Base-by-base conservation (phyloP, 306 rosid species). In the Lotus japonicus region DNA sequence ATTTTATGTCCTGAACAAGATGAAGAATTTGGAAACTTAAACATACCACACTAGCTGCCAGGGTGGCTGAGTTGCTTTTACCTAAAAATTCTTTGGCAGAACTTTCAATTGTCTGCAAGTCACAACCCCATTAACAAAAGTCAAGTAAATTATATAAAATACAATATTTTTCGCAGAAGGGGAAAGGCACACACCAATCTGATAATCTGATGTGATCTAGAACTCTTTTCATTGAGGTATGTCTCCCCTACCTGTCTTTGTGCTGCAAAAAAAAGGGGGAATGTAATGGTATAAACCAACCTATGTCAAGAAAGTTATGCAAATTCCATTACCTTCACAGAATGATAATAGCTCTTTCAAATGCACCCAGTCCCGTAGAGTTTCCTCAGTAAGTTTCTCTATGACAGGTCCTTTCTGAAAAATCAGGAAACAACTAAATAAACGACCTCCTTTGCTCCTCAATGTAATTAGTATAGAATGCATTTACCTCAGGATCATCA, bases 191-290 rank as follows among this genome's bases (percentile, higher is more conserved):
- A n/a, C 39, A 88, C 88, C 95, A 91, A 66, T 82, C 79, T 84
- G 56, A 88, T 91, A 77, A 91, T 87, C 82, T 91, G 97, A 78
- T 91, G 97, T 74, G 97, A 91, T 73, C 97, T 79, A 50, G 97
- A 91, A 81, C 97, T 91, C 81, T 85, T 89, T 52, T 89, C 97
- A 31, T 91, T 91, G 73, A 91, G 81, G 46, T 48, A 76, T 46
- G 97, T 91, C 83, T 91, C 97, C 74, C 97, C 97, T 50, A 91
- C 87, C 82, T 83, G 94, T 65, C 97, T 84, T 74, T 91, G 97
- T 21, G 97, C 97, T 91, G 94, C 85, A 83, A 81, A 42, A 64
- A 59, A 46, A 75, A 15, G 63, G 36, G 41, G 62, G 38, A 72
- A 66, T 51, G 7, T 72, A 57, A 51, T 49, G 35, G 21, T 21